Evolutionary conservation across 805 yeast genomes (phyloP), one percentile per base, ranked within the genome.

Genomic region (Candida khao-thaluensis): DNA sequence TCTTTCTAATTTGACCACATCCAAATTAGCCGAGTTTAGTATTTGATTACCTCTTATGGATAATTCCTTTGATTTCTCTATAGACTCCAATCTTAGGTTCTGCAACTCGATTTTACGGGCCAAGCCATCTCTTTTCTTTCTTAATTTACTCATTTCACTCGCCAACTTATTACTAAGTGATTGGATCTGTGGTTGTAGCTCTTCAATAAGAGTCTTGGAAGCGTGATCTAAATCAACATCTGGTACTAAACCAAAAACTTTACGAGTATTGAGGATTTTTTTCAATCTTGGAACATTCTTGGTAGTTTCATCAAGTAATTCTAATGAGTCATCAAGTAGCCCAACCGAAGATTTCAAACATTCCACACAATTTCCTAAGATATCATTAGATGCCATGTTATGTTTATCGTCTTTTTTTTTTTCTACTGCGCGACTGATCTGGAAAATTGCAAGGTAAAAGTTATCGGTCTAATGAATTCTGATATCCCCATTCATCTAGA

Each of bases 241-340:
- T 0, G 81, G 77, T 0, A 76, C 68, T 9, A 76, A 53, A 4
- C 76, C 77, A 55, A 74, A 77, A 16, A 75, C 74, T 24, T 71
- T 62, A 29, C 61, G 59, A 5, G 77, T 72, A 14, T 58, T 49
- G n/a, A 77, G 57, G 5, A 75, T 66, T 16, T 52, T 54, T 26
- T 57, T 60, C 25, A 73, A 52, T 6, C 76, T 47, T 1, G 64
- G 51, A 12, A 68, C 62, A 43, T 76, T 77, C 8, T 57, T 54
- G 3, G 71, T 62, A 3, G 66, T 54, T 3, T 59, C 48, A 38
- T 58, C 69, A 5, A 74, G 51, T 5, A 59, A 47, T 11, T 49
- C 41, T 38, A 67, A 46, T 5, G 74, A 58, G 30, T 57, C 54
- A 12, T 52, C 53, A 1, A 72, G 53, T 3, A 69, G 52, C 3